Evolutionary conservation across 495 filamentous ascomycete genomes (phyloP).

Genomic region (Chaetomium cochliodes): DNA sequence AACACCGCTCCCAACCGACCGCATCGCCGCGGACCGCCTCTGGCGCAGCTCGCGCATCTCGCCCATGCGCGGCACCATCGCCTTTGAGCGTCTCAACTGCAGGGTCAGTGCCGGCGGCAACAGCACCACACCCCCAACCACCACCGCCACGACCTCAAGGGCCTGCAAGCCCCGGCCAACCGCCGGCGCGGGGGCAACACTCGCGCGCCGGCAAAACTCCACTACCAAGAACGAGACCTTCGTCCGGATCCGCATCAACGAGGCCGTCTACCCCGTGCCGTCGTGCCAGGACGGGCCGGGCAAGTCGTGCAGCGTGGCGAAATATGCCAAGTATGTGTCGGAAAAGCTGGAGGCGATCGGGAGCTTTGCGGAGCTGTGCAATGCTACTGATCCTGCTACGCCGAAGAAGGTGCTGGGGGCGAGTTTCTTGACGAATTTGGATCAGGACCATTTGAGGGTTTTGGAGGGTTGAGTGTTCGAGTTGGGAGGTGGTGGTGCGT

Average conservation of each 20-base stretch:
- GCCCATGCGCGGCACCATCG: slow-evolving; percentile 58
- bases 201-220: background rate
- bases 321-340: slow-evolving; percentile 48
- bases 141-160: background rate
- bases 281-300: slow-evolving; percentile 50
- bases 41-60: slow-evolving; percentile 49
- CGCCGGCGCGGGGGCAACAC: background rate
- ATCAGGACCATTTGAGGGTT: background rate
- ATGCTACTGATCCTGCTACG: slow-evolving; percentile 32
- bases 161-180: background rate
- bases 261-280: slow-evolving; percentile 54
- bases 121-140: background rate
- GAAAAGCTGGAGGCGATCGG: slow-evolving; percentile 45
- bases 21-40: slow-evolving; percentile 39
- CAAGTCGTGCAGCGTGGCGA: slow-evolving; percentile 43
- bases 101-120: background rate
- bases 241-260: slow-evolving; percentile 53
- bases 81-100: slow-evolving; percentile 53
- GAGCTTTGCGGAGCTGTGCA: slow-evolving; percentile 46
- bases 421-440: slow-evolving; percentile 4
- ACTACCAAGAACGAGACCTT: slow-evolving; percentile 31
- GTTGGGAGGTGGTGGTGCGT: too few relatives aligned
- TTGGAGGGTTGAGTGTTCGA: background rate
- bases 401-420: background rate
- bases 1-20: slow-evolving; percentile 40